Percentiles rank a stretch among this genome's conserved stretches.
phyloP scores from a whole-genome alignment of 129 eudicot genomes.

The Flaveria robusta region DNA sequence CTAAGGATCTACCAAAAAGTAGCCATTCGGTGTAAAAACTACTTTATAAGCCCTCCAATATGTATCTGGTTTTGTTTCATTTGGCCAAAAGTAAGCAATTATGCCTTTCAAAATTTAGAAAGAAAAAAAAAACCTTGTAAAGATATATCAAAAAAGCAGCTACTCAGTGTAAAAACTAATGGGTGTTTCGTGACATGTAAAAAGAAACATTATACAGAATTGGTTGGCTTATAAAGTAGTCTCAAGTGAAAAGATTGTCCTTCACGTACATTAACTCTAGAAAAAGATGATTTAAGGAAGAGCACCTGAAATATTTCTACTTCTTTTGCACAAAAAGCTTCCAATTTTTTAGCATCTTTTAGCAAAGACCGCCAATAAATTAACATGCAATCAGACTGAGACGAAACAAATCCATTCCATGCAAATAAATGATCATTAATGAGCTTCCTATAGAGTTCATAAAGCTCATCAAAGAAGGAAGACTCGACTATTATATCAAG shows the following conservation, averaged over 20 bases:
- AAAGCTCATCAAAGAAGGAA: conserved; percentile 58
- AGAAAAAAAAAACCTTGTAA: no score
- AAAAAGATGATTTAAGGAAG: neutral
- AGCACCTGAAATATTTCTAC: conserved; percentile 64
- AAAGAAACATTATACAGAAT: no score
- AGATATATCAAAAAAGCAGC: no score
- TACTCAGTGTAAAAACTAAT: no score
- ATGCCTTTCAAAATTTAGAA: no score
- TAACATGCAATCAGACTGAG: conserved; percentile 43
- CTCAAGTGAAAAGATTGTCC: neutral
- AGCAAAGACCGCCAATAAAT: conserved; percentile 66
- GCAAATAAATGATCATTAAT: conserved; percentile 69
- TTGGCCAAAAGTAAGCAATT: no score
- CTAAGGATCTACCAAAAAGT: no score
- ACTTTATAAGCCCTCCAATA: no score
- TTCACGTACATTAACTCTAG: neutral
- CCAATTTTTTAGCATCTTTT: conserved; percentile 54
- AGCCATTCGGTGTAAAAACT: no score
- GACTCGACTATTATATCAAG: conserved; percentile 62
- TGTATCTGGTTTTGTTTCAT: no score
- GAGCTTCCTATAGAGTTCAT: conserved; percentile 50
- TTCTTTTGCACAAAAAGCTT: conserved; percentile 54
- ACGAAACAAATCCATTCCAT: conserved; percentile 60
- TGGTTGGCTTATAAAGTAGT: no score
- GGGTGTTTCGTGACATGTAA: no score